A percentile compares a stretch with the other conserved stretches of the same genome.
Evolutionary conservation across 441 rosid genomes (phyloP).

Genomic region (Gossypium schwendimanii): DNA sequence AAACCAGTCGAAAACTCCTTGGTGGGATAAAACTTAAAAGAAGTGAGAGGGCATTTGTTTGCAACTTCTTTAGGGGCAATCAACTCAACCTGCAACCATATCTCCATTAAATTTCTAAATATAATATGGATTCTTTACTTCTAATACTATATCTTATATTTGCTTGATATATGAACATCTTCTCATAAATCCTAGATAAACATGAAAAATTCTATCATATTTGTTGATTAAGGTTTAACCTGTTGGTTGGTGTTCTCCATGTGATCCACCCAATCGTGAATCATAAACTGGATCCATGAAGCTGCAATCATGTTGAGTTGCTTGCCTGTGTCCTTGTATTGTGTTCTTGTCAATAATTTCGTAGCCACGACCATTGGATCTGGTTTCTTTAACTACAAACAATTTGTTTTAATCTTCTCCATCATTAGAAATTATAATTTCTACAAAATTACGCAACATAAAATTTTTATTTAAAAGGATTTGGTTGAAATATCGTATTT

Average conservation of each 20-base stretch:
- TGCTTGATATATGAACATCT: too few relatives aligned
- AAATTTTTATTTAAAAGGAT: too few relatives aligned
- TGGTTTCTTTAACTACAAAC: slow-evolving; percentile 38
- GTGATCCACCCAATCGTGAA: slow-evolving; percentile 79
- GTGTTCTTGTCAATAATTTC: slow-evolving; percentile 43
- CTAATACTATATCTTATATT: too few relatives aligned
- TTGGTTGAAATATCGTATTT: too few relatives aligned
- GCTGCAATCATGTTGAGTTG: slow-evolving; percentile 69
- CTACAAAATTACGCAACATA: too few relatives aligned
- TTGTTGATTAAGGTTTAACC: slow-evolving; percentile 18
- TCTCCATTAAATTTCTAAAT: too few relatives aligned
- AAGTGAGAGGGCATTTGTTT: slow-evolving; percentile 39
- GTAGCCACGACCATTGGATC: slow-evolving; percentile 60
- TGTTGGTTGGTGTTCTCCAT: slow-evolving; percentile 65
- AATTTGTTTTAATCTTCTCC: too few relatives aligned
- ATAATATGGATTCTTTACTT: too few relatives aligned
- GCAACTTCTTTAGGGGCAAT: slow-evolving; percentile 49
- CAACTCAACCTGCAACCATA: slow-evolving; percentile 35
- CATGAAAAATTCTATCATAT: too few relatives aligned
- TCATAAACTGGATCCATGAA: slow-evolving; percentile 78
- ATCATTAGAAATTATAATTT: too few relatives aligned
- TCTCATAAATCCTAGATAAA: too few relatives aligned
- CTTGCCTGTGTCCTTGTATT: slow-evolving; percentile 48
- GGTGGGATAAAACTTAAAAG: slow-evolving; percentile 49
- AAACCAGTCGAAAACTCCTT: slow-evolving; percentile 53